phyloP scores from a whole-genome alignment of 495 filamentous ascomycete genomes.

The Cenococcum geophilum region DNA sequence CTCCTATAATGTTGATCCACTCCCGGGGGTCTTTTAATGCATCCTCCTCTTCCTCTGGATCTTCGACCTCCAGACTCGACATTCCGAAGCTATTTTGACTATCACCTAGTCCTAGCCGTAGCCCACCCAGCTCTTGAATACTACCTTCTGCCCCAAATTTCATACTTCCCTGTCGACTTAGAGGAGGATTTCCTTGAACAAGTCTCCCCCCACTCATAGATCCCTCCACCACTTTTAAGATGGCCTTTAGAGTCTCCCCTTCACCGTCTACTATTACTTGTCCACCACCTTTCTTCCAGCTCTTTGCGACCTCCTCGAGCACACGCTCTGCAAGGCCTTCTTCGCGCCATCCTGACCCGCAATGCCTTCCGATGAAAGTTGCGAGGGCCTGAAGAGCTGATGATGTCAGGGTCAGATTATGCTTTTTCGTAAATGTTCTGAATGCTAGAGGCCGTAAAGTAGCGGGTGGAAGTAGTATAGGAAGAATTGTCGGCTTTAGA shows the following conservation, averaged over 20 bases:
- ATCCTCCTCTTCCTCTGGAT: slow-evolving; percentile 55
- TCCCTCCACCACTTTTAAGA: slow-evolving; percentile 73
- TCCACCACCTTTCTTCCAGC: slow-evolving; percentile 77
- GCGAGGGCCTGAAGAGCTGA: slow-evolving; percentile 78
- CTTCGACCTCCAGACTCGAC: slow-evolving; percentile 52
- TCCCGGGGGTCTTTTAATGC: slow-evolving; percentile 55
- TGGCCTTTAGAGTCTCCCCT: slow-evolving; percentile 63
- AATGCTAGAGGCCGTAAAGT: slow-evolving; percentile 89
- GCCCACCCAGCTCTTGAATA: slow-evolving; percentile 39
- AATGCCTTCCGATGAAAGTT: slow-evolving; percentile 83
- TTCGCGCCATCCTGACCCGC: slow-evolving; percentile 93
- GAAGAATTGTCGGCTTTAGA: slow-evolving; percentile 68
- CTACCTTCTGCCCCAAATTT: slow-evolving; percentile 31
- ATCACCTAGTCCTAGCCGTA: slow-evolving; percentile 44
- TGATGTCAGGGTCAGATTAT: slow-evolving; percentile 88
- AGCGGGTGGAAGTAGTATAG: slow-evolving; percentile 79
- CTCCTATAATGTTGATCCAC: slow-evolving; percentile 72
- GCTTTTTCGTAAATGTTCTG: slow-evolving; percentile 94
- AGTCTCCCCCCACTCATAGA: slow-evolving; percentile 78
- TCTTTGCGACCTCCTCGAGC: slow-evolving; percentile 80
- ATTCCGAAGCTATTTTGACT: slow-evolving; percentile 59
- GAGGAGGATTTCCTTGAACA: slow-evolving; percentile 28
- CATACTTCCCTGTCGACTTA: slow-evolving; percentile 58
- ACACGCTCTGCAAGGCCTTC: slow-evolving; percentile 88
- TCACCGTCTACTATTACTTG: slow-evolving; percentile 84